Base-by-base conservation (phyloP, 768 basidiomycete species). In the Serendipita sp. region DNA sequence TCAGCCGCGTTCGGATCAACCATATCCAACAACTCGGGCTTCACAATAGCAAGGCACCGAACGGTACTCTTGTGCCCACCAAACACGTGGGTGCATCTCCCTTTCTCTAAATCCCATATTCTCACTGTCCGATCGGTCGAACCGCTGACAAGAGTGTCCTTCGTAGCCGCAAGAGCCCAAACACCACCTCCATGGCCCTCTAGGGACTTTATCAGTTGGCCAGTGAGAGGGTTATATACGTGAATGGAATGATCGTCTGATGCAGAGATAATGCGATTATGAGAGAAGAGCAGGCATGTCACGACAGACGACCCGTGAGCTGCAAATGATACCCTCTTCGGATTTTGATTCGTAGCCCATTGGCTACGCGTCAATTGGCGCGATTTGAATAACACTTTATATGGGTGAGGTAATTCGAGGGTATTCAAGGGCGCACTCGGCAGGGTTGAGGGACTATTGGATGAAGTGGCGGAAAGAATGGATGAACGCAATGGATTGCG, bases 191-290 rank as follows among this genome's bases (percentile, higher is more conserved):
- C 89, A 69, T 98, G 94, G 2, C 94, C 95, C 65, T 88, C 80
- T 46, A 98, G 79, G 1, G 85, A 81, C 45, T 81, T 83, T 3
- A 86, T 73, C 23, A 89, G 80, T 43, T 82, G 79, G 11, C 95
- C 95, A 0, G 86, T 88, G 31, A 80, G 72, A n/a, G 91, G 93
- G 27, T 86, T 87, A 72, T 95, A 97, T 52, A 99, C 84, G 70
- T 94, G 90, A 70, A 98, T 96, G 2, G 91, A 89, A 69, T 97
- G 91, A 74, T 97, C 94, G 73, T 99, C 95, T 0, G 92, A 95
- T 10, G 95, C 94, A 10, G 91, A 93, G 70, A 99, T 91, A 75
- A 99, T 91, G 66, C 94, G 91, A 34, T 89, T 88, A 66, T 85
- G 84, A 60, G 95, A 96, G 76, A 99, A 91, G 69, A 97, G 82